Evolutionary conservation across 2,329 filamentous ascomycete genomes (phyloP), one percentile per base, ranked within the genome.

Genomic region (Aspergillus cejpii): DNA sequence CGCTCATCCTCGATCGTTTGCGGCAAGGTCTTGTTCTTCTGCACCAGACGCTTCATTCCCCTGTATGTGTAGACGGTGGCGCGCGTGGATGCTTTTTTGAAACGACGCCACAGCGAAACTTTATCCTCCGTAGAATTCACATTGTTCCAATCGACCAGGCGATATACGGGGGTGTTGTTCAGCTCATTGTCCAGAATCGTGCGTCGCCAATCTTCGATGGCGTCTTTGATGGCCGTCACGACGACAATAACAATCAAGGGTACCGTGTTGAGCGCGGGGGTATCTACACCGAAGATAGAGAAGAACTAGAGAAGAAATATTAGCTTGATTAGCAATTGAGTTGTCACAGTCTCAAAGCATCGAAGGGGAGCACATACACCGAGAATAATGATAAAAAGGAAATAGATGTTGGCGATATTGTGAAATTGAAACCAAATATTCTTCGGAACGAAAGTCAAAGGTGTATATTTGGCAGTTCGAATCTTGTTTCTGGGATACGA

Each of bases 401-500:
- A 98, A 72, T 97, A 98, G 43, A 97, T 84, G 67, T 98, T 98
- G 62, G 92, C 92, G 60, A 98, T 85, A 63, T 97, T 97, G 70
- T 98, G 91, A 64, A 98, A 97, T 68, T 98, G 94, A 54, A 94
- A 87, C 81, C 84, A 98, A 61, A 98, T 64, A 69, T 98, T 97
- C 73, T 97, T 97, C 11, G 92, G 92, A 21, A 98, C 68, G 69
- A 98, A 98, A 48, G 87, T 94, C 52, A 98, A 69, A 6, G 94
- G 85, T 6, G 92, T 98, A 68, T 98, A 98, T 70, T 97, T 98
- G 48, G 92, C 87, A 2, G 92, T 98, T 57, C 94, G 80, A 65
- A 98, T 95, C 76, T 98, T 98, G 75, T 98, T 98, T 55, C 91
- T 78, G 39, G 86, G 78, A 66, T 84, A 98, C 17, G 79, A 73